Evolutionary conservation across 208 protist species (phyloP).

Genomic region (Wallacemonas sp.): DNA sequence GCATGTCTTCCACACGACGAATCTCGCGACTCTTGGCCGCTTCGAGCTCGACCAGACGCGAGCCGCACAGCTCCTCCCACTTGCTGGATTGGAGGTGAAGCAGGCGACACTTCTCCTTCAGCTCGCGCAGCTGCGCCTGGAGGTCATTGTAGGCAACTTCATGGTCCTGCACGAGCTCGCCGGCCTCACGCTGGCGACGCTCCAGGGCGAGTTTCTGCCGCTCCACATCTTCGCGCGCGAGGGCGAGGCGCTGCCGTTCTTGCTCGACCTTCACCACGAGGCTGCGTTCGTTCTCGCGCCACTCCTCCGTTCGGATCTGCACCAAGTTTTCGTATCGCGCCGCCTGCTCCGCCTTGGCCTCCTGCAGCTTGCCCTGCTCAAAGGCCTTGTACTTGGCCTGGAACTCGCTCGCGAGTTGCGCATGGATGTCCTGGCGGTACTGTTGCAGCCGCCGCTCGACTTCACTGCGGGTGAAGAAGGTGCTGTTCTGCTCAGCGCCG

Average conservation of each 20-base stretch:
- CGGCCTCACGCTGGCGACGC: slow-evolving; percentile 49
- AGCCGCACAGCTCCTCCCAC: slow-evolving; percentile 78
- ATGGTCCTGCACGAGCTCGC: slow-evolving; percentile 38
- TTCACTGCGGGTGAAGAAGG: slow-evolving; percentile 60
- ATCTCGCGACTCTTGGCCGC: slow-evolving; percentile 62
- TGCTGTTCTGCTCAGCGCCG: slow-evolving; percentile 27
- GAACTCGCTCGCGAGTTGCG: slow-evolving; percentile 73
- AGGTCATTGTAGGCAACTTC: slow-evolving; percentile 28
- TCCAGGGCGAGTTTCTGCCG: slow-evolving; percentile 63
- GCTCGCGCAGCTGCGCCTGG: slow-evolving; percentile 29
- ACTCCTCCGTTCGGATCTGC: slow-evolving; percentile 69
- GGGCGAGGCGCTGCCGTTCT: slow-evolving; percentile 62
- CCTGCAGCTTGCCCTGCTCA: slow-evolving; percentile 55
- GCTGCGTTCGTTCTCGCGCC: slow-evolving; percentile 56
- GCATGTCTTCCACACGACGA: slow-evolving; percentile 69
- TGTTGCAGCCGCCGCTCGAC: slow-evolving; percentile 75
- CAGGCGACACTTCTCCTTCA: slow-evolving; percentile 51
- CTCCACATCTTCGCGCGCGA: slow-evolving; percentile 65
- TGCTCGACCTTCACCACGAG: slow-evolving; percentile 57
- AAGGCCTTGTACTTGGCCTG: slow-evolving; percentile 72
- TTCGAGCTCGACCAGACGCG: slow-evolving; percentile 74
- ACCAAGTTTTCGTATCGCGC: slow-evolving; percentile 51
- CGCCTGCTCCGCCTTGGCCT: slow-evolving; percentile 55
- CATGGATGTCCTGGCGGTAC: slow-evolving; percentile 73
- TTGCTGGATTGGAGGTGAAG: slow-evolving; percentile 54